Base-by-base conservation (phyloP, 2,329 filamentous ascomycete species). In the Phaeoacremonium minimum region DNA sequence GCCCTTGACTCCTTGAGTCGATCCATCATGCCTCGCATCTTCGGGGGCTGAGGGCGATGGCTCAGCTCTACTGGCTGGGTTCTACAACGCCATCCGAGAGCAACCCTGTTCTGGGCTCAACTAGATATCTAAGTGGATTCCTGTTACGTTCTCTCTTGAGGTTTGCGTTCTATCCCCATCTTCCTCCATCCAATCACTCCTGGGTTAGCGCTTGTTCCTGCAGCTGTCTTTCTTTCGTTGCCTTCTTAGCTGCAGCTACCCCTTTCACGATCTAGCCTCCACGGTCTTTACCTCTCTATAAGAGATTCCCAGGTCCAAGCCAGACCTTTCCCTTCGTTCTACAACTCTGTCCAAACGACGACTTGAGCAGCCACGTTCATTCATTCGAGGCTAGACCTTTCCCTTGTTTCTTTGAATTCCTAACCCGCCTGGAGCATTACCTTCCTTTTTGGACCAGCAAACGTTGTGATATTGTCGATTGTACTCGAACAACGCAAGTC, bases 341-440 rank as follows among this genome's bases (percentile, higher is more conserved):
- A 51, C 33, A 46, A 50, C 46, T 48, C 47, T 40, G 38, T 31
- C 26, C 18, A n/a, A 12, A 48, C 46, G 46, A 55, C 52, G 49
- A 43, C 46, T 49, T 50, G 46, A 54, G 49, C 40, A 56, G 52
- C 46, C 50, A 53, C 53, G 46, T 58, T 60, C 58, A 54, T 53
- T 60, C 53, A 47, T 56, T 61, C 43, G 52, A 59, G 61, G 57
- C 57, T 52, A 54, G 56, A 32, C 55, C 56, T 52, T 53, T 48
- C 41, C 49, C 43, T 45, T 45, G 35, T 39, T 43, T 47, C 41
- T 43, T 38, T 50, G 46, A 50, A 46, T 54, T 52, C 42, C 45
- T 45, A 43, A 52, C 42, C 49, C 55, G 65, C 64, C 64, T 61
- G 64, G 65, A 51, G 64, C 64, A 67, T 50, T 55, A 58, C 52